Base-by-base conservation (phyloP, 2,329 filamentous ascomycete species). In the Triangularia verruculosa region DNA sequence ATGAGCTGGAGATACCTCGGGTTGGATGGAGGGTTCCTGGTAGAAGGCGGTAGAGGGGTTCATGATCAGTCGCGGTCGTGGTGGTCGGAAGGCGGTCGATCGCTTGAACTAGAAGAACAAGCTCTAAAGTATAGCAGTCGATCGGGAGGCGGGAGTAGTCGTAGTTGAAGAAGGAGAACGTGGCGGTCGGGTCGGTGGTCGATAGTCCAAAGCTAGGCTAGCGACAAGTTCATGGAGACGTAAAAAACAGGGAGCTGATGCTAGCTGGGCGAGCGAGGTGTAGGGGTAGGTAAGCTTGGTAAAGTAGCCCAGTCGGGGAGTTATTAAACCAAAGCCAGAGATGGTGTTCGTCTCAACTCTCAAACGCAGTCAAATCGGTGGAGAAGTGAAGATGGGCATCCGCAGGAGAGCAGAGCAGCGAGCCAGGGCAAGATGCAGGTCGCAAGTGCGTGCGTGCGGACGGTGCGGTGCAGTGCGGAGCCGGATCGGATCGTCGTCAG, bases 11-110 rank as follows among this genome's bases (percentile, higher is more conserved):
- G 81, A 82, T 77, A 80, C 81, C 71, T 76, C 76, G 55, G 78
- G 78, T 32, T 82, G 71, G 17, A 76, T 80, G 65, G 80, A 80
- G 67, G 79, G 80, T 82, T 86, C 83, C 83, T 85, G 80, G 66
- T 74, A 81, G 77, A 62, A 59, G 30, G 62, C 20, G 34, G 57
- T 28, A 30, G 57, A 52, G 47, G 34, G 57, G 17, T 59, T 51
- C 32, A 56, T 55, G 53, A 55, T 61, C 57, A 59, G 58, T 55
- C 34, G 34, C 27, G 28, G 27, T 15, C 7, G 24, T 28, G 39
- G 56, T 34, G 43, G 39, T 59, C 22, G 20, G 39, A 51, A 30
- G 34, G 6, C 55, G 17, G 56, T 39, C 27, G 32, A 43, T 30
- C 39, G 39, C 28, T 27, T n/a, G 43, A 20, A 34, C 57, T 43